phyloP scores from a whole-genome alignment of 169 alveolate species.

The Plasmodium gallinaceum region DNA sequence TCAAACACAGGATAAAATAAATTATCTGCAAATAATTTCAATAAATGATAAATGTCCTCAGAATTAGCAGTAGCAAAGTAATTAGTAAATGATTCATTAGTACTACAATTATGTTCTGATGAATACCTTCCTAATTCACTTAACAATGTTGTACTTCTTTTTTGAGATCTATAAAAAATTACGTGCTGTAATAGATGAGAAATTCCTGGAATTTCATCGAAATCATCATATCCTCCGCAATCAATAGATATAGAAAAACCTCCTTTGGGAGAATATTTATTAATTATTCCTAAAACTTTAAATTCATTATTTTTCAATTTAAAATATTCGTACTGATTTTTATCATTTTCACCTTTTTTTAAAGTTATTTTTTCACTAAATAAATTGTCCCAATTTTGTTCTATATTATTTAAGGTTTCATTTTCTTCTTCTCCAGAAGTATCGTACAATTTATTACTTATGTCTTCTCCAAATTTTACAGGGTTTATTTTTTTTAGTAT shows the following conservation, averaged over 20 bases:
- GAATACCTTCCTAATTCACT: slow-evolving; percentile 65
- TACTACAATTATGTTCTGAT: slow-evolving; percentile 48
- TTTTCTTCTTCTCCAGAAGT: slow-evolving; percentile 17
- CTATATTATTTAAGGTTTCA: slow-evolving; percentile 15
- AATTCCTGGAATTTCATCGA: slow-evolving; percentile 71
- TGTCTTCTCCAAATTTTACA: slow-evolving; percentile 29
- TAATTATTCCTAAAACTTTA: slow-evolving; percentile 74
- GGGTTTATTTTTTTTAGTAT: slow-evolving; percentile 33
- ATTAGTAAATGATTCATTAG: slow-evolving; percentile 44
- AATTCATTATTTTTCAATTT: slow-evolving; percentile 71
- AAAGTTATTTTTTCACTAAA: slow-evolving; percentile 46
- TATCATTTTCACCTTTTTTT: slow-evolving; percentile 60
- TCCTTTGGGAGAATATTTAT: slow-evolving; percentile 69
- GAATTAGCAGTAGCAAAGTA: slow-evolving; percentile 54
- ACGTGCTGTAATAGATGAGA: slow-evolving; percentile 58
- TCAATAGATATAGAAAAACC: slow-evolving; percentile 72
- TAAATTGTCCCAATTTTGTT: slow-evolving; percentile 18
- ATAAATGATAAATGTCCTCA: slow-evolving; percentile 60
- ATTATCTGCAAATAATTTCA: slow-evolving; percentile 72
- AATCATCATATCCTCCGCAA: slow-evolving; percentile 77
- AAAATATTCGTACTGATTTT: slow-evolving; percentile 53
- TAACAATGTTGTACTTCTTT: slow-evolving; percentile 69
- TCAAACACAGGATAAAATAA: slow-evolving; percentile 67
- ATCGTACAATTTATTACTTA: slow-evolving; percentile 20
- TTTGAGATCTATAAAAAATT: slow-evolving; percentile 73